phyloP scores from a whole-genome alignment of 129 eudicot genomes.

The Kitagawia praeruptora region DNA sequence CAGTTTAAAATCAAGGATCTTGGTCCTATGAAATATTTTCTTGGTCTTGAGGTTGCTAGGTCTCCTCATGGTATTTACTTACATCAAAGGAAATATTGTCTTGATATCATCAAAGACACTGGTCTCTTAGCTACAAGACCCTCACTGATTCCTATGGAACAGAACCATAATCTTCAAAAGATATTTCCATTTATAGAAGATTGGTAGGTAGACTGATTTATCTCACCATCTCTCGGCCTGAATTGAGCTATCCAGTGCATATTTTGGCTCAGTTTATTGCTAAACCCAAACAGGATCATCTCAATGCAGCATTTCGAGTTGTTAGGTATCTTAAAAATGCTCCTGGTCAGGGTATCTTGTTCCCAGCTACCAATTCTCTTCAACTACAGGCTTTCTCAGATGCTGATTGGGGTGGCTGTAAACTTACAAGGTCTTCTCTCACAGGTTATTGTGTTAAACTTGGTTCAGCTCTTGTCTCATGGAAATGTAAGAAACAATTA shows the following conservation, averaged over 20 bases:
- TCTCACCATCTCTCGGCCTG: neutral
- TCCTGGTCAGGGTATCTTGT: neutral
- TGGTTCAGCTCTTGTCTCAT: neutral
- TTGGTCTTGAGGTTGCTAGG: neutral
- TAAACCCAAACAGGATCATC: neutral
- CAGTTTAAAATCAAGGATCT: too few species aligned
- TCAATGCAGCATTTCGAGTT: neutral
- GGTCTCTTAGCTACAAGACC: too few species aligned
- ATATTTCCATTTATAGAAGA: neutral
- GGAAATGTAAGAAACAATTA: neutral
- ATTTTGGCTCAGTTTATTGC: neutral
- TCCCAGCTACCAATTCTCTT: neutral
- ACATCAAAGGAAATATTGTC: too few species aligned
- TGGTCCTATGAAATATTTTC: too few species aligned
- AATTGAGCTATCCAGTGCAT: neutral
- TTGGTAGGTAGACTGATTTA: neutral
- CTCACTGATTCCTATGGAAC: too few species aligned
- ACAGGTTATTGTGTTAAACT: neutral
- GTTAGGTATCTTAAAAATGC: neutral
- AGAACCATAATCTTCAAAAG: neutral
- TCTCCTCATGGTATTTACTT: too few species aligned
- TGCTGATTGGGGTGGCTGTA: conserved; percentile 1
- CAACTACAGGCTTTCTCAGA: neutral
- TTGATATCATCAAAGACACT: too few species aligned
- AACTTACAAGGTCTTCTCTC: neutral